Evolutionary conservation across 1,139 yeast species (phyloP), one percentile per base, ranked within the genome.

Genomic region (Magnusiomyces fungicola): DNA sequence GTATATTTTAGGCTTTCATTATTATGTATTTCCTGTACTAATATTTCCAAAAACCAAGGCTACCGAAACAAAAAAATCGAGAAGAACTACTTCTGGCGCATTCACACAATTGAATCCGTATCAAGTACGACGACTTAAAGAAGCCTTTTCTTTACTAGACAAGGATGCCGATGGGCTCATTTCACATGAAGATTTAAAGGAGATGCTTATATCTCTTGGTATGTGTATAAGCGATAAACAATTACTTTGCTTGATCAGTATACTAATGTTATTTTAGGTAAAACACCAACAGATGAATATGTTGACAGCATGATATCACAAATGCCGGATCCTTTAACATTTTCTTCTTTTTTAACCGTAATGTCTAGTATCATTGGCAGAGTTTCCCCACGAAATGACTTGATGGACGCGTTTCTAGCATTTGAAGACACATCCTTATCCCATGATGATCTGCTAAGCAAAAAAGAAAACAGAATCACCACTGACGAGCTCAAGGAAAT

Each of bases 121-220:
- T 7, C 68, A 68, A 38, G 66, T 76, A 32, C 64, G 70, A 23
- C 74, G 69, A 48, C 62, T 79, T 40, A 72, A 75, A 48, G 81
- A 76, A 54, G 72, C 80, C 3, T 79, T 77, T 55, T 70, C 75
- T 33, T 66, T 88, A 57, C 78, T 90, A n/a, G 97, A 90, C 61
- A 86, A 86, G 36, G 94, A 89, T 54, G 81, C 86, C 36, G 92
- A 88, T 58, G 88, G 92, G 1, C 61, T 67, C 9, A 79, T 90
- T 44, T 71, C 83, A 1, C 64, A 69, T 24, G 69, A 69, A 1
- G 96, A 90, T 62, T 62, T 90, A 54, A 69, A 69, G 39, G 74
- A 75, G 37, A 71, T 85, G 52, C 75, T 82, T 57, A 70, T 75
- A 60, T 80, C 68, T 47, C 74, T 69, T 69, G 88, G 65, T 60